A percentile compares a stretch with the other conserved stretches of the same genome.
Evolutionary conservation across 2,329 filamentous ascomycete species (phyloP).

Genomic region (Aureobasidium sp.): DNA sequence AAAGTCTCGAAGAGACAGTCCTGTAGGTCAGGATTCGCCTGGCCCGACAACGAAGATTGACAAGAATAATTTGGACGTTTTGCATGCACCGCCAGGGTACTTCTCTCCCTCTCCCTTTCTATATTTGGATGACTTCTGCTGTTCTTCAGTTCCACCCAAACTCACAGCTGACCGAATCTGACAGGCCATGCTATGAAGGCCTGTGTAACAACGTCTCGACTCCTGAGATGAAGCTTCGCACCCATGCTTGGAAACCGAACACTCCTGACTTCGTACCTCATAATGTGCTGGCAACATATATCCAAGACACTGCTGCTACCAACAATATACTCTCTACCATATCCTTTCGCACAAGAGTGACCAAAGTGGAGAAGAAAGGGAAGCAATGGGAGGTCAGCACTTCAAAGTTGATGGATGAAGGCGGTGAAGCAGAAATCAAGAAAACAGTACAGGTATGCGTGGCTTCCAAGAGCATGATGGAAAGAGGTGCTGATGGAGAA

Average conservation of each 20-base stretch:
- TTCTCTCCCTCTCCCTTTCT: background rate
- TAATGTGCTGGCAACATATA: slow-evolving; percentile 50
- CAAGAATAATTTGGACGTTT: slow-evolving; percentile 16
- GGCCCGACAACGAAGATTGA: background rate
- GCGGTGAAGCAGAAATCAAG: slow-evolving; percentile 12
- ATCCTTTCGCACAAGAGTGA: slow-evolving; percentile 54
- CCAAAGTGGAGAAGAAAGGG: slow-evolving; percentile 41
- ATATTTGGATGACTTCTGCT: background rate
- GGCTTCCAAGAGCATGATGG: background rate
- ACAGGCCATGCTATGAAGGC: slow-evolving; percentile 46
- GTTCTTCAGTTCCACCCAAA: background rate
- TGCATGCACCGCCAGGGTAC: slow-evolving; percentile 47
- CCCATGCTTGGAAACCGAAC: slow-evolving; percentile 51
- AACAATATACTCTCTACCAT: slow-evolving; percentile 47
- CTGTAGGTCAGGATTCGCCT: background rate
- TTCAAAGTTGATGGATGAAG: slow-evolving; percentile 33
- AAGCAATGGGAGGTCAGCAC: slow-evolving; percentile 48
- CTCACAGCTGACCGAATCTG: background rate
- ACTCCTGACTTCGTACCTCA: slow-evolving; percentile 56
- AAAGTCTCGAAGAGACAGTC: slow-evolving; percentile 19
- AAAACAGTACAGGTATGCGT: background rate
- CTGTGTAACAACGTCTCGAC: slow-evolving; percentile 50
- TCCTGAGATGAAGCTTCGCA: slow-evolving; percentile 42
- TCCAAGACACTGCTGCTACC: slow-evolving; percentile 50
- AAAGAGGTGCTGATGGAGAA: slow-evolving; percentile 9